Evolutionary conservation across 495 filamentous ascomycete species (phyloP).

Genomic region (Penicillium antarcticum): DNA sequence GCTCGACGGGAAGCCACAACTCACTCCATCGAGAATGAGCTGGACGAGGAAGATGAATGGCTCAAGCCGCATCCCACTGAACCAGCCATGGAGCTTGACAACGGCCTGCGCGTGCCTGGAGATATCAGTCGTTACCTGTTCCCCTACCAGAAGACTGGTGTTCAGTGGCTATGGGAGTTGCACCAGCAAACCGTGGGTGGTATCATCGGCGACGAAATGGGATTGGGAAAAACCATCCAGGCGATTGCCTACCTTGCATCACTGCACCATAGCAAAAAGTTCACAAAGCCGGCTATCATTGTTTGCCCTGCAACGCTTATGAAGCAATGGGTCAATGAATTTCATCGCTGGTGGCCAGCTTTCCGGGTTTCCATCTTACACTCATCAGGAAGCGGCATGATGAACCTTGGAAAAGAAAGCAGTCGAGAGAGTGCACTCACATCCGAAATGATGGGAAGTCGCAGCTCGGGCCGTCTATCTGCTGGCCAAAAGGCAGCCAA

Average conservation of each 20-base stretch:
- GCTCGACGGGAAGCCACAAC: slow-evolving; percentile 53
- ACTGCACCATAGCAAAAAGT: slow-evolving; percentile 81
- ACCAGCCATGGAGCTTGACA: slow-evolving; percentile 67
- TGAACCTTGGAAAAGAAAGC: slow-evolving; percentile 69
- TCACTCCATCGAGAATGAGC: slow-evolving; percentile 19
- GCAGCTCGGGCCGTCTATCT: slow-evolving; percentile 35
- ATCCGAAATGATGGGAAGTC: slow-evolving; percentile 33
- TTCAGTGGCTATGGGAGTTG: slow-evolving; percentile 95
- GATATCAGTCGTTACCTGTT: slow-evolving; percentile 89
- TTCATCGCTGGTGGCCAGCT: slow-evolving; percentile 96
- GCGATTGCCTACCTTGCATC: slow-evolving; percentile 87
- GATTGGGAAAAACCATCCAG: slow-evolving; percentile 93
- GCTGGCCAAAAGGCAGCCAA: slow-evolving; percentile 60
- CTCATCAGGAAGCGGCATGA: slow-evolving; percentile 92
- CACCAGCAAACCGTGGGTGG: slow-evolving; percentile 86
- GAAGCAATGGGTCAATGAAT: slow-evolving; percentile 97
- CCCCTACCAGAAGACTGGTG: slow-evolving; percentile 91
- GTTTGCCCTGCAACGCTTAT: slow-evolving; percentile 92
- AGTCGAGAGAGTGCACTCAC: slow-evolving; percentile 65
- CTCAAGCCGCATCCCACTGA: slow-evolving; percentile 78
- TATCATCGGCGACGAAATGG: slow-evolving; percentile 98
- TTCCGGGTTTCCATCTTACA: slow-evolving; percentile 92
- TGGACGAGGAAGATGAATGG: slow-evolving; percentile 63
- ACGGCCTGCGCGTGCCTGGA: slow-evolving; percentile 77
- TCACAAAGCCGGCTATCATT: slow-evolving; percentile 80